These are phyloP conservation scores for Acanthamoeba culbertsoni DNA, from an alignment of 208 protist species.

Conservation along the genomic window DNA sequence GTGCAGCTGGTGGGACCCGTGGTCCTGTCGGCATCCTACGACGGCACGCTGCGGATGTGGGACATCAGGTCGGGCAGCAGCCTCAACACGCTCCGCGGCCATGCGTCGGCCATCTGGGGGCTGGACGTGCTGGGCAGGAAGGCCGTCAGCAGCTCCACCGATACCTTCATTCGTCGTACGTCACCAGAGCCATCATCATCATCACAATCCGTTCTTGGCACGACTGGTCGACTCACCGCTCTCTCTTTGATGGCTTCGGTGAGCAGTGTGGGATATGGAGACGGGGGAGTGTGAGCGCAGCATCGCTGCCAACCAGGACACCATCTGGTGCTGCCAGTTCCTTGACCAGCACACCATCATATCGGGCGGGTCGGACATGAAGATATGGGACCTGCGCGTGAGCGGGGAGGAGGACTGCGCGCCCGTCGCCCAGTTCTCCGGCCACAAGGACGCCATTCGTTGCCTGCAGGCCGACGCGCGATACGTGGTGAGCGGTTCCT, in stretches of 20 bases:
- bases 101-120: conserved; percentile 1
- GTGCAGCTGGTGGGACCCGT: background rate
- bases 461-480: background rate
- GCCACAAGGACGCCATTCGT: conserved; percentile 20
- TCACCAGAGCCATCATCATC: no score
- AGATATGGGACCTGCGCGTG: background rate
- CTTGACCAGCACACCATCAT: background rate
- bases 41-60: background rate
- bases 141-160: background rate
- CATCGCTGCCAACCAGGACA: background rate
- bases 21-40: background rate
- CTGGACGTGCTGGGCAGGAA: background rate
- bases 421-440: background rate
- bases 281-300: background rate
- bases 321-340: conserved; percentile 10
- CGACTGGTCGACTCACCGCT: no score
- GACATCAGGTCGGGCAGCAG: background rate
- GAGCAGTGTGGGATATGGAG: conserved; percentile 39
- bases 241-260: no score
- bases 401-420: background rate
- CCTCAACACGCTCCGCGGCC: background rate
- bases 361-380: background rate
- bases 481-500: conserved; percentile 22
- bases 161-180: conserved; percentile 1
- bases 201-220: no score